Evolutionary conservation across 2,329 filamentous ascomycete genomes (phyloP).

Genomic region (Aspergillus sp.): DNA sequence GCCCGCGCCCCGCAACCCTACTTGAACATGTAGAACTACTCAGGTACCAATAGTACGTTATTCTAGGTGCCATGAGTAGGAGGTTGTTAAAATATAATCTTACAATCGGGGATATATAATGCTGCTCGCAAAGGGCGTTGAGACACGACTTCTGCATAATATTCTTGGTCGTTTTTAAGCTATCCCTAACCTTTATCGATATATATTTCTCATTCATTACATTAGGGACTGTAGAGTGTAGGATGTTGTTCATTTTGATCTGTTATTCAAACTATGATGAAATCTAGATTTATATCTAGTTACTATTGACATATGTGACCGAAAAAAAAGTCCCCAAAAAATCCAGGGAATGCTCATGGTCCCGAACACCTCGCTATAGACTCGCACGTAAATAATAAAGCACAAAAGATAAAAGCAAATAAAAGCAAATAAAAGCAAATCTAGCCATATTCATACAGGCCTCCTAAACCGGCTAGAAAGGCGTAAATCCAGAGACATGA

Average conservation of each 20-base stretch:
- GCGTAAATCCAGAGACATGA: constrained; percentile 25
- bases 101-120: neutral
- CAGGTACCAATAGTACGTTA: too few relatives aligned
- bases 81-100: neutral
- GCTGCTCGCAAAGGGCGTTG: neutral
- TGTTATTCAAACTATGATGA: too few relatives aligned
- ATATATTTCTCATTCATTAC: neutral
- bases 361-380: constrained; percentile 12
- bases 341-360: neutral
- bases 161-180: neutral
- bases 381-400: neutral
- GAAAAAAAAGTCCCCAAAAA: neutral
- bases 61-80: too few relatives aligned
- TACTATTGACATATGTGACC: neutral
- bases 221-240: too few relatives aligned
- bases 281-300: neutral
- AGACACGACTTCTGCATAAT: neutral
- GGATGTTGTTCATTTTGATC: too few relatives aligned
- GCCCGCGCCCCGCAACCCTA: constrained; percentile 20
- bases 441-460: neutral
- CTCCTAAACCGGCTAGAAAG: constrained; percentile 14
- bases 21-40: neutral
- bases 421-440: neutral
- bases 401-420: neutral
- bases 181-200: neutral